Conservation (phyloP, 2,329 filamentous ascomycete genomes). For the Colletotrichum cereale region DNA sequence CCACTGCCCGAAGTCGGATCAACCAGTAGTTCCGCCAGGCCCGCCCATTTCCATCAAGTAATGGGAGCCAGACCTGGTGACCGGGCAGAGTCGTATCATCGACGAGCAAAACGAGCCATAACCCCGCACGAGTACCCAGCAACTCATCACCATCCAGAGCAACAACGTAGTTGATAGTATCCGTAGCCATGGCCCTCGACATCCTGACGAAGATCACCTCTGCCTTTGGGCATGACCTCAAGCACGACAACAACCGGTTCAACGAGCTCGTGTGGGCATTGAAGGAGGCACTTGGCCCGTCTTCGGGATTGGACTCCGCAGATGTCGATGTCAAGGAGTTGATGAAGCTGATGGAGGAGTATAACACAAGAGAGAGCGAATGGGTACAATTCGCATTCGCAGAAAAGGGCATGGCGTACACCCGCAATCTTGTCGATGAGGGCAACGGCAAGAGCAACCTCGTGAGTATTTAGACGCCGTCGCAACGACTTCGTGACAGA, state of each 20-base stretch:
- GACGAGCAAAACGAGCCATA: constrained; percentile 16
- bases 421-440: constrained; percentile 89
- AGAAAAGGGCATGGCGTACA: constrained; percentile 80
- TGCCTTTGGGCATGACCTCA: constrained; percentile 38
- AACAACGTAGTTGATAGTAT: constrained; percentile 19
- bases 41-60: constrained; percentile 34
- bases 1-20: constrained; percentile 40
- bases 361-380: constrained; percentile 75
- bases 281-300: constrained; percentile 80
- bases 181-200: constrained; percentile 51
- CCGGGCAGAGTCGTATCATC: constrained; percentile 30
- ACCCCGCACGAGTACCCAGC: constrained; percentile 36
- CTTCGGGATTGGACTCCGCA: constrained; percentile 83
- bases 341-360: constrained; percentile 78
- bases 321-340: constrained; percentile 83
- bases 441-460: constrained; percentile 85
- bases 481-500: constrained; percentile 46
- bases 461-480: constrained; percentile 58
- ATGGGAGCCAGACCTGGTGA: constrained; percentile 26
- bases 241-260: constrained; percentile 63
- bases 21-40: constrained; percentile 38
- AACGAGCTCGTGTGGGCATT: constrained; percentile 79
- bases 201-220: constrained; percentile 47
- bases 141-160: constrained; percentile 27
- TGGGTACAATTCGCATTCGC: constrained; percentile 83